phyloP scores from a whole-genome alignment of 2,329 filamentous ascomycete species.

The Juglanconis sp. region DNA sequence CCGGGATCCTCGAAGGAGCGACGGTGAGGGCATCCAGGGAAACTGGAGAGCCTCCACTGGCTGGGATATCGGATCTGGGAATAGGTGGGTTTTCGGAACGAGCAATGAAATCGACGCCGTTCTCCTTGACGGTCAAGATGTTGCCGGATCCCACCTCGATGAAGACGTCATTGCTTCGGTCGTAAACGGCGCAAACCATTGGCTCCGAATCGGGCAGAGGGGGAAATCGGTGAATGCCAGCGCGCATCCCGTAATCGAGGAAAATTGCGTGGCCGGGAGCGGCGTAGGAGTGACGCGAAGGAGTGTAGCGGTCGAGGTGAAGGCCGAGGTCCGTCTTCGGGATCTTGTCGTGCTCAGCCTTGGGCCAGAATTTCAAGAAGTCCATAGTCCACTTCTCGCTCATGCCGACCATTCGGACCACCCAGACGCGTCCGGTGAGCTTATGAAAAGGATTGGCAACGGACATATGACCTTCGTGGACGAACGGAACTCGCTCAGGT shows the following conservation, averaged over 20 bases:
- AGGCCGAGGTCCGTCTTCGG: neutral
- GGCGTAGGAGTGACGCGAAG: slow-evolving; percentile 8
- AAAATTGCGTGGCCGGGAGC: slow-evolving; percentile 13
- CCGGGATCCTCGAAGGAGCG: slow-evolving; percentile 7
- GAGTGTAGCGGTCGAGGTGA: slow-evolving; percentile 16
- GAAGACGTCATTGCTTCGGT: slow-evolving; percentile 8
- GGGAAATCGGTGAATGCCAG: slow-evolving; percentile 16
- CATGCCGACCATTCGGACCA: slow-evolving; percentile 36
- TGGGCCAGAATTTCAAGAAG: slow-evolving; percentile 9
- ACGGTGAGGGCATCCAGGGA: neutral
- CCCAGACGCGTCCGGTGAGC: slow-evolving; percentile 29
- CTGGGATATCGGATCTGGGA: neutral
- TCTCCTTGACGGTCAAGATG: slow-evolving; percentile 6
- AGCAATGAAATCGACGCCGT: slow-evolving; percentile 3
- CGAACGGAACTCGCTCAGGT: slow-evolving; percentile 24
- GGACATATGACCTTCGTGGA: slow-evolving; percentile 28
- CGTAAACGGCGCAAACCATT: slow-evolving; percentile 15
- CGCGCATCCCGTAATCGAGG: slow-evolving; percentile 12
- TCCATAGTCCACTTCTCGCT: slow-evolving; percentile 25
- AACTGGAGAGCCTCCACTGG: neutral
- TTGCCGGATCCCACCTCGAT: slow-evolving; percentile 16
- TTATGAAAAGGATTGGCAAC: slow-evolving; percentile 30
- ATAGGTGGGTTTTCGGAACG: neutral
- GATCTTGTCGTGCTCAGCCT: slow-evolving; percentile 1
- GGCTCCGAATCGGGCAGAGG: slow-evolving; percentile 16